Base-by-base conservation (phyloP, 768 basidiomycete genomes). In the Psilocybe subaeruginosa region DNA sequence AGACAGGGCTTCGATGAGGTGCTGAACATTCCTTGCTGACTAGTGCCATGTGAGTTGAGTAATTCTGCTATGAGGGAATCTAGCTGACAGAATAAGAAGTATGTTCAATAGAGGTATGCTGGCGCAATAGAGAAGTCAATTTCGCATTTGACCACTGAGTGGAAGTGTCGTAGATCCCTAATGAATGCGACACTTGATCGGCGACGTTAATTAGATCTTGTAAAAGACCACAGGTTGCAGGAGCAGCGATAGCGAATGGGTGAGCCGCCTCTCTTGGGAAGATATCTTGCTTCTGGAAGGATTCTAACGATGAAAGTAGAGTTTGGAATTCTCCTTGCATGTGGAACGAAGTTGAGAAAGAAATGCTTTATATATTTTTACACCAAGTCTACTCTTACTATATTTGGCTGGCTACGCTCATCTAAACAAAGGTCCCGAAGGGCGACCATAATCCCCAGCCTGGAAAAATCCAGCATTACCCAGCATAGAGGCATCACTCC, bases 121-220 rank as follows among this genome's bases (percentile, higher is more conserved):
- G 88, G 30, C 88, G 84, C 66, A 91, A 77, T 27, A 86, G 78
- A 14, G 90, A 90, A 35, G 89, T 78, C 5, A 91, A 78, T 66
- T 91, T 92, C 12, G 87, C 80, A 52, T 88, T 87, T 30, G 83
- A 78, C 62, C 85, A 78, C 7, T 83, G 78, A 9, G 80, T 73
- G 6, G 85, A 72, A 14, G 80, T 62, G 65, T 69, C 66, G 60
- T 85, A 84, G 52, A 81, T 69, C 29, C 80, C 76, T 29, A 91
- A 73, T 0, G 86, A 87, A 69, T 82, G 75, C 2, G 81, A 80
- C 12, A 89, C 71, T 65, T 85, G 81, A 41, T 80, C 76, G 11
- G 85, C 78, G 8, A 82, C 73, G 55, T 83, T 77, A 52, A 87
- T 76, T 9, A 88, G 70, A 19, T 83, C 77, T 59, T 82, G 80